Evolutionary conservation across 352 stramenopile genomes (phyloP), one percentile per base, ranked within the genome.

Genomic region (Peronospora belbahrii): DNA sequence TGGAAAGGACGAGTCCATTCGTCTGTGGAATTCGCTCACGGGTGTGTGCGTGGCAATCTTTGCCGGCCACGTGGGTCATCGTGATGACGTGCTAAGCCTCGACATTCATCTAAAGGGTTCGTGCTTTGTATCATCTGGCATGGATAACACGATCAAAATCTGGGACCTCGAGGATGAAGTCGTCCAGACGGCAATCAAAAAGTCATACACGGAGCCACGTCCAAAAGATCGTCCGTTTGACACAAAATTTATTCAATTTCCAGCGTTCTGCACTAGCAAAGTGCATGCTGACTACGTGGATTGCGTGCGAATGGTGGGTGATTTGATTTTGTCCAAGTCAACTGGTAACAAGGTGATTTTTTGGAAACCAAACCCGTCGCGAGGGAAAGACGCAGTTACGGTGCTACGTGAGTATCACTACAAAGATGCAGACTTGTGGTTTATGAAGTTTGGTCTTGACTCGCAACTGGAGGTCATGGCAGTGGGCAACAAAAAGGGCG

Each of bases 81-180:
- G 82, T 11, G 81, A 95, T 36, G 75, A 95, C 34, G 85, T 97
- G 4, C 41, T 97, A 42, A 93, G 71, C 41, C 44, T 94, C n/a
- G 83, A 90, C 36, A 71, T 95, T 38, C 90, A 97, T 53, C 53
- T 86, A n/a, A 78, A 80, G 33, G 92, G 92, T 10, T 70, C 74
- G 15, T 89, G 75, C 58, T 96, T 97, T 58, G 85, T 86, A 25
- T 93, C 75, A 15, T 71, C 71, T 0, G 88, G 86, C 15, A 96
- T 96, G 75, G 93, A 98, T 65, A 96, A 95, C 55, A 95, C 70
- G 5, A 71, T 97, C 43, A 97, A 97, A 51, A 65, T 98, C n/a
- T 98, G 93, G 93, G 80, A 88, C 48, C 71, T 96, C 14, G 76
- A 91, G 36, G 69, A 81, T 27, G 59, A 74, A 10, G 64, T 67